Evolutionary conservation across 208 protist genomes (phyloP), one percentile per base, ranked within the genome.

Genomic region (Trypanosoma scelopori): DNA sequence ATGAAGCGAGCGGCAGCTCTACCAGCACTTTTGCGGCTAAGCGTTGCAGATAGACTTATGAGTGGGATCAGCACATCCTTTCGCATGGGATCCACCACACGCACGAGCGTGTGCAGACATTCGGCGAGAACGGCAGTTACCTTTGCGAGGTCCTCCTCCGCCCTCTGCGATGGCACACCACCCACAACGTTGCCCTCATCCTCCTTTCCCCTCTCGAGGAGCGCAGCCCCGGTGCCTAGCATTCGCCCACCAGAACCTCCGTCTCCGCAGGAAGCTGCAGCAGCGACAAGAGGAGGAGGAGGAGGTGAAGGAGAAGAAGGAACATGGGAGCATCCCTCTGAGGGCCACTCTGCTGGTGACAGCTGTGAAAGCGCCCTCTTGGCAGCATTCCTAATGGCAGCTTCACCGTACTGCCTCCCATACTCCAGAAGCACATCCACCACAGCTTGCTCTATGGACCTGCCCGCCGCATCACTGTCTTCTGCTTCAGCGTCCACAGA

Each of bases 11-110:
- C 71, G 16, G 78, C 60, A 11, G 74, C 73, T 35, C 77, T 73
- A 23, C 53, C 47, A 13, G 60, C 62, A 49, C 64, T 79, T 28
- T 65, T 80, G 11, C 52, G 27, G 58, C 73, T 75, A 9, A 76
- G 52, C 2, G 79, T 55, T 12, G 81, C 80, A 28, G 75, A 64
- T 15, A 69, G 68, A 16, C 70, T 58, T 57, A 90, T 72, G 27
- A 93, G 65, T 32, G 83, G 87, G 50, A 90, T 76, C 4, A 93
- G 69, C 12, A 78, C 66, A 47, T 87, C 81, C 46, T 80, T 83
- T 28, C 64, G 72, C 66, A 80, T 76, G 0, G 87, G 78, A 51
- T 90, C 83, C 3, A 86, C 66, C 5, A 79, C 61, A 50, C 57
- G 60, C 35, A 83, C 61, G 13, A 90, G 65, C 12, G 55, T 73